Evolutionary conservation across 345 rosid species (phyloP).

Genomic region (Rhizophora mangle): DNA sequence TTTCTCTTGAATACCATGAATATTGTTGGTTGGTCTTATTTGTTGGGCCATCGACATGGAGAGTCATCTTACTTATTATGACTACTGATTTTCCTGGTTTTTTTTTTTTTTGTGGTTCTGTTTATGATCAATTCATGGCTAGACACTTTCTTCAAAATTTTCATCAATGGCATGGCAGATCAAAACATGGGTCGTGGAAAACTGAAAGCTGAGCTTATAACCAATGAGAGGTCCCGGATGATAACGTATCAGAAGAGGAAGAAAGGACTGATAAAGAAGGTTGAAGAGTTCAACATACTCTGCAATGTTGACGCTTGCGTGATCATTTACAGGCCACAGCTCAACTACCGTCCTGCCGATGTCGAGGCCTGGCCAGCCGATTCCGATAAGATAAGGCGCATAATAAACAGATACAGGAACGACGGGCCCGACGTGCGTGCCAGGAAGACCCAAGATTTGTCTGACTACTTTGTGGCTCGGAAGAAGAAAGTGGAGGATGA

Average conservation of each 20-base stretch:
- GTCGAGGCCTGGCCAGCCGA: conserved; percentile 27
- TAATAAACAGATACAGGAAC: conserved; percentile 18
- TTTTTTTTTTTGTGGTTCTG: no score
- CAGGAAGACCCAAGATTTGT: conserved; percentile 19
- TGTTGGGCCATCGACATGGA: no score
- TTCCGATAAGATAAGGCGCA: conserved; percentile 4
- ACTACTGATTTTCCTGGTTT: no score
- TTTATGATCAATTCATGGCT: no score
- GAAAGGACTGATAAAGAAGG: conserved; percentile 37
- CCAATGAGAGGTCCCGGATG: conserved; percentile 30
- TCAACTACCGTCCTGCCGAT: not conserved
- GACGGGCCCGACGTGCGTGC: conserved; percentile 1
- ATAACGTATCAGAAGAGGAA: conserved; percentile 30
- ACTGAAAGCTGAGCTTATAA: conserved; percentile 27
- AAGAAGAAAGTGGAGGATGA: conserved; percentile 23
- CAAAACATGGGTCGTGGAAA: conserved; percentile 37
- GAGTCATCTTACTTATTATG: no score
- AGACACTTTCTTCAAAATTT: no score
- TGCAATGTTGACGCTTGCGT: conserved; percentile 37
- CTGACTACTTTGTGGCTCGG: conserved; percentile 16
- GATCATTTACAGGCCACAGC: conserved; percentile 20
- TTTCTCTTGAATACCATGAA: no score
- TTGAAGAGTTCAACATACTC: conserved; percentile 27
- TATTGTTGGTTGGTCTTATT: no score
- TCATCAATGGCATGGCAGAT: no score